Conservation (phyloP, 148 eudicot species). For the Fagopyrum tataricum region DNA sequence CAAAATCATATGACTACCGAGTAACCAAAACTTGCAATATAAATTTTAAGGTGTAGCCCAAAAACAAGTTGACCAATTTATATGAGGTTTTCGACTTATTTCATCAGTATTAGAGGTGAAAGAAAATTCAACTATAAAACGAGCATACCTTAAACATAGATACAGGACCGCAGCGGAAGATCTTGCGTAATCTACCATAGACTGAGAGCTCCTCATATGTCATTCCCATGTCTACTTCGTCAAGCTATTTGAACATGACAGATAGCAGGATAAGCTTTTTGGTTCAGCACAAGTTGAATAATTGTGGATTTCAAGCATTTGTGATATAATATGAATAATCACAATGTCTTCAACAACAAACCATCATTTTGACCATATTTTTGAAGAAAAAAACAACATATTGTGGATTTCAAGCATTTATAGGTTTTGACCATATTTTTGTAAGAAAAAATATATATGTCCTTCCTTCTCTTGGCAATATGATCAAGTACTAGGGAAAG, state of each 20-base stretch:
- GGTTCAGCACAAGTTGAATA: not conserved
- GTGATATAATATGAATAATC: not conserved
- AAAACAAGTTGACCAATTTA: not conserved
- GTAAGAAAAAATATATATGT: not conserved
- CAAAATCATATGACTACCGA: not conserved
- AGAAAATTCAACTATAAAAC: not conserved
- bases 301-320: not conserved
- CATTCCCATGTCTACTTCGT: constrained; percentile 99
- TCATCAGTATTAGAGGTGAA: not conserved
- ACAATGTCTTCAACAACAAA: not conserved
- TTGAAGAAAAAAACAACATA: no score
- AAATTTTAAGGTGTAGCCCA: not conserved
- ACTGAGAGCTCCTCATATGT: constrained; percentile 91
- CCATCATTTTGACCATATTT: not conserved
- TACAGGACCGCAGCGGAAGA: constrained; percentile 84
- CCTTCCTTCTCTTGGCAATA: not conserved
- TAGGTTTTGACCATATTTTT: no score
- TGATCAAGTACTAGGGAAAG: not conserved
- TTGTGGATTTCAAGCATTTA: no score
- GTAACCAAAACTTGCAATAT: not conserved
- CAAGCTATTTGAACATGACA: constrained; percentile 44
- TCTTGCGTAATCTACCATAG: constrained; percentile 88
- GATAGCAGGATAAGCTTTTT: not conserved
- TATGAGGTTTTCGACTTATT: not conserved
- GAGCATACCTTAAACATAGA: constrained; percentile 88